Base-by-base conservation (phyloP, 2,329 filamentous ascomycete genomes). In the Tolypocladium sp. region DNA sequence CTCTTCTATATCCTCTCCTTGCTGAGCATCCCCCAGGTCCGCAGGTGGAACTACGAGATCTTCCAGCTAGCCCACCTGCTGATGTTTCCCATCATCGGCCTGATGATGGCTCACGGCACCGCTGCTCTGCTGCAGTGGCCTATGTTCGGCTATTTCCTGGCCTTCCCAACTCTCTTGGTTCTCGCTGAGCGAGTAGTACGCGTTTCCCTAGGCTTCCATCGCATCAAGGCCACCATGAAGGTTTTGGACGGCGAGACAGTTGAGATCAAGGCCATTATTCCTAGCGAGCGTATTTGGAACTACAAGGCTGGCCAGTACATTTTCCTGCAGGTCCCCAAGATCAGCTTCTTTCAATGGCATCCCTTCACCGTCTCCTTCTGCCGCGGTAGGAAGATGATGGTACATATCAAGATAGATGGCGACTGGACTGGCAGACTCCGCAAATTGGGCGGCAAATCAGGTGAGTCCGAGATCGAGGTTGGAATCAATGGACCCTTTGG, bases 381-480 rank as follows among this genome's bases (percentile, higher is more conserved):
- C 62, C 74, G 75, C 20, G 80, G 77, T 0, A 77, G 79, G 35
- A 73, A 76, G 37, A 76, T 85, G 70, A 77, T 78, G 66, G 67
- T 85, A 0, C 82, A 84, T 63, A 83, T 85, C 71, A 84, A 84
- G 65, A 79, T 78, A 3, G 80, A 83, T 52, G 82, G 82, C 0
- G 76, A 84, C 66, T 85, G 81, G 82, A 84, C 82, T 0, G 70
- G 71, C 4, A 70, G 69, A 54, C 71, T 84, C 1, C 74, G 77
- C 12, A 69, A 75, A 1, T 64, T 82, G 5, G 76, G 74, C 0
- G 22, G 46, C 17, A 4, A 30, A 10, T 51, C 46, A 10, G 27
- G 15, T 15, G n/a, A 27, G 12, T 67, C 69, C 0, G 67, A 73
- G 2, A 79, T 83, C 53, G 70, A 77, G 12, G 75, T 84, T 4